Percentiles rank a stretch among this genome's conserved stretches.
These are phyloP conservation scores for Vinca minor DNA, from an alignment of 257 asterid genomes.

Conservation along the genomic window DNA sequence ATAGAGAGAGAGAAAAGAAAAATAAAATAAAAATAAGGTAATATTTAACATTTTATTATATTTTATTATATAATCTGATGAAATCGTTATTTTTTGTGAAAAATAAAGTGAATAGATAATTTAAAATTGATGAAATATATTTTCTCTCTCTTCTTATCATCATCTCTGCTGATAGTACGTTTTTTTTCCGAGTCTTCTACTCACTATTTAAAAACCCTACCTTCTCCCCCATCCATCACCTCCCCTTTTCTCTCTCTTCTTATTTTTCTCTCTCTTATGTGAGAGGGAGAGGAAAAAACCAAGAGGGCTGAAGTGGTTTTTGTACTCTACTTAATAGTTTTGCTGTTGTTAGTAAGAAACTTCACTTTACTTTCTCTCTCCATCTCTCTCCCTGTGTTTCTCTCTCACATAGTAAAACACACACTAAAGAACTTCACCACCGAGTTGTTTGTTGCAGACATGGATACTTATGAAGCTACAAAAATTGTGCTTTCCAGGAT, in stretches of 20 bases:
- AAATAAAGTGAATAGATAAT: no score
- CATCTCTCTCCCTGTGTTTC: no score
- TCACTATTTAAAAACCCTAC: conserved; percentile 28
- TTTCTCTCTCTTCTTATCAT: conserved; percentile 1
- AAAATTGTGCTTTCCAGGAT: conserved; percentile 64
- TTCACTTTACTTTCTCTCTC: conserved; percentile 5
- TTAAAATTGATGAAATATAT: no score
- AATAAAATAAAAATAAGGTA: no score
- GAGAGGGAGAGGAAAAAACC: conserved; percentile 12
- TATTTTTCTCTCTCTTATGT: conserved; percentile 6
- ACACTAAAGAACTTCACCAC: not conserved
- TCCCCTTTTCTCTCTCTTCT: conserved; percentile 2
- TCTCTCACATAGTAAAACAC: conserved; percentile 1
- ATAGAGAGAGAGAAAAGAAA: no score
- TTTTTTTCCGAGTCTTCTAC: conserved; percentile 20
- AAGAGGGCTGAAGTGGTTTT: conserved; percentile 15
- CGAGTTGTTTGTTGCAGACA: not conserved
- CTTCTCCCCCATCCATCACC: conserved; percentile 4
- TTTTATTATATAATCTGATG: no score
- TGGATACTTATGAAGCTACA: conserved; percentile 77
- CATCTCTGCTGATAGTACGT: not conserved
- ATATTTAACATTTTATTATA: no score
- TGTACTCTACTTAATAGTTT: no score
- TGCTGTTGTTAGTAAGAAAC: not conserved
- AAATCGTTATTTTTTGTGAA: no score